These are phyloP conservation scores for Schwanniomyces yamadae DNA, from an alignment of 805 yeast genomes.

Conservation along the genomic window DNA sequence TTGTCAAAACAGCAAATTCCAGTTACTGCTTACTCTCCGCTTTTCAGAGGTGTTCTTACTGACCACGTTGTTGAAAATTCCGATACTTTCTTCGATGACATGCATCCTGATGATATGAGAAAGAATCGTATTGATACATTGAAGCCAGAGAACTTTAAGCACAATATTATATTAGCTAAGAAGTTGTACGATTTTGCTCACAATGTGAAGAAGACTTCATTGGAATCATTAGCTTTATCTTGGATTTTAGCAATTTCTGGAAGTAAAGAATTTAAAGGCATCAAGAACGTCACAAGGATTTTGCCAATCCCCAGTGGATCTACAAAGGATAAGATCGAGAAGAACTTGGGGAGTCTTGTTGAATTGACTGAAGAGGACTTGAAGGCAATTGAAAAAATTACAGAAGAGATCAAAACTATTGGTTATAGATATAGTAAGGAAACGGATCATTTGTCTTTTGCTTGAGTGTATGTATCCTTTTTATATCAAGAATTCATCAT, in stretches of 20 bases:
- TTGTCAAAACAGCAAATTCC: slow-evolving; percentile 62
- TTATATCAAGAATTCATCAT: neutral
- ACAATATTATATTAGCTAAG: slow-evolving; percentile 52
- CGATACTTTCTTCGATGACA: slow-evolving; percentile 34
- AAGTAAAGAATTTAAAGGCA: slow-evolving; percentile 47
- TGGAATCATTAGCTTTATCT: slow-evolving; percentile 51
- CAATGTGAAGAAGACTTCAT: slow-evolving; percentile 45
- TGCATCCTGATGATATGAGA: slow-evolving; percentile 60
- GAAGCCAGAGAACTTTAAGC: slow-evolving; percentile 51
- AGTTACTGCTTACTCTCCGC: slow-evolving; percentile 78
- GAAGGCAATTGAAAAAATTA: slow-evolving; percentile 46
- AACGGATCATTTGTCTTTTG: slow-evolving; percentile 7
- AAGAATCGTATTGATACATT: slow-evolving; percentile 54
- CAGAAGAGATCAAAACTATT: slow-evolving; percentile 41
- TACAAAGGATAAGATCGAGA: slow-evolving; percentile 54
- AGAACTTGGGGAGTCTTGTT: slow-evolving; percentile 50
- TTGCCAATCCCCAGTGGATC: slow-evolving; percentile 84
- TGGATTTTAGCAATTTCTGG: slow-evolving; percentile 64
- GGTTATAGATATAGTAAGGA: slow-evolving; percentile 58
- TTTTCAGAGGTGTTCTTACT: slow-evolving; percentile 75
- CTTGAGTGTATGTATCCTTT: slow-evolving; percentile 1
- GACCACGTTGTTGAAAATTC: slow-evolving; percentile 49
- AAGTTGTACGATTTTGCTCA: slow-evolving; percentile 51
- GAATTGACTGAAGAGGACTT: slow-evolving; percentile 58
- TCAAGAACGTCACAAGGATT: slow-evolving; percentile 48